phyloP scores from a whole-genome alignment of 1,284 basidiomycete species.

The Boletellus sp. region DNA sequence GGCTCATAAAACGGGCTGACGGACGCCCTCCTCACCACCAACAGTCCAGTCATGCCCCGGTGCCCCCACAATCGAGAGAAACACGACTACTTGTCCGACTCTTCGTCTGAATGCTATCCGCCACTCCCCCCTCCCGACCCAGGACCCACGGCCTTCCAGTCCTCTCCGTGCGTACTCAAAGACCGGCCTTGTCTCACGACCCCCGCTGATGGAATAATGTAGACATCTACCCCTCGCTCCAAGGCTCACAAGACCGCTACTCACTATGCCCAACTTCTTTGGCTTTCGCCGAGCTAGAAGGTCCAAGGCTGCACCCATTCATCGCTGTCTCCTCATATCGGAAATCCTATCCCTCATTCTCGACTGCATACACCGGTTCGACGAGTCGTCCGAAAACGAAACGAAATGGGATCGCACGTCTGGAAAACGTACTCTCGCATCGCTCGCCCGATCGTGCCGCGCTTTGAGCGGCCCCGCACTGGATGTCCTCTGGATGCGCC shows the following conservation, averaged over 20 bases:
- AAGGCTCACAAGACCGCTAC: background rate
- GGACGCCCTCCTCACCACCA: no score
- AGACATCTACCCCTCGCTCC: background rate
- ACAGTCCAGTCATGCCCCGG: slow-evolving; percentile 1
- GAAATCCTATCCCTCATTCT: slow-evolving; percentile 28
- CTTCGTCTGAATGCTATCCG: no score
- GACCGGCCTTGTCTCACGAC: background rate
- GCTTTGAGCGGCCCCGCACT: slow-evolving; percentile 19
- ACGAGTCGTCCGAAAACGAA: slow-evolving; percentile 21
- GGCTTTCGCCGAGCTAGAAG: background rate
- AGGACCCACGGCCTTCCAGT: background rate
- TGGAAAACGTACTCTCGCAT: slow-evolving; percentile 24
- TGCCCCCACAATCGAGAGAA: background rate
- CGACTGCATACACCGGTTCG: slow-evolving; percentile 19
- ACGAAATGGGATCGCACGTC: slow-evolving; percentile 12
- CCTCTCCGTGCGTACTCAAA: slow-evolving; percentile 4
- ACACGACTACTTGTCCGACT: background rate
- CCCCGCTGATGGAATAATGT: slow-evolving; percentile 2
- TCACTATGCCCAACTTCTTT: slow-evolving; percentile 2
- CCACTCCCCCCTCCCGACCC: background rate
- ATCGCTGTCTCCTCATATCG: slow-evolving; percentile 18
- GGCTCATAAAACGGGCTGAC: no score
- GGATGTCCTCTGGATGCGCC: slow-evolving; percentile 26
- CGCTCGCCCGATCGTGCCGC: slow-evolving; percentile 27
- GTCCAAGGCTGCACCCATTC: background rate